Percentiles rank a stretch among this genome's conserved stretches.
These are phyloP conservation scores for Fusarium sp. DNA, from an alignment of 2,329 filamentous ascomycete genomes.

Conservation along the genomic window DNA sequence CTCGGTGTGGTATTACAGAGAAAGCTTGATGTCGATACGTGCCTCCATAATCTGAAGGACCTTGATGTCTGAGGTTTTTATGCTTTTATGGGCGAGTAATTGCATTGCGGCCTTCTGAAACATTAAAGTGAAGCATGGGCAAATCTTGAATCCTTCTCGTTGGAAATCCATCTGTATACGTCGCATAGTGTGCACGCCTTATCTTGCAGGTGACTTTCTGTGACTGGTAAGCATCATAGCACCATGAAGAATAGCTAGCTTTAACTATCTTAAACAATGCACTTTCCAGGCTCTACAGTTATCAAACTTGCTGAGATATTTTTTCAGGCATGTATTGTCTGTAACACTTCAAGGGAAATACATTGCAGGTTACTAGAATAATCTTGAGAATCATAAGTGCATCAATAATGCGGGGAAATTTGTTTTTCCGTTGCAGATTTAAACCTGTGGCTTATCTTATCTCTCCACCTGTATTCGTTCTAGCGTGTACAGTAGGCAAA, in stretches of 20 bases:
- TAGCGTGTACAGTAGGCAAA: background rate
- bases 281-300: background rate
- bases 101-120: background rate
- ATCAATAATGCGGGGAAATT: background rate
- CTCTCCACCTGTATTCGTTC: background rate
- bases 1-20: rapidly evolving
- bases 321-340: background rate
- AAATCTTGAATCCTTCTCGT: rapidly evolving
- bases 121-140: background rate
- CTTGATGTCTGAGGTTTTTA: background rate
- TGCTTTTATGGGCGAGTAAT: background rate
- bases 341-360: background rate
- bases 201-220: background rate
- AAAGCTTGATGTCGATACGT: rapidly evolving
- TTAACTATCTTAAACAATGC: background rate
- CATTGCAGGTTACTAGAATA: rapidly evolving
- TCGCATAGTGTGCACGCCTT: background rate
- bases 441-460: background rate
- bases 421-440: background rate
- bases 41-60: rapidly evolving
- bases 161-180: background rate
- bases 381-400: background rate
- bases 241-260: background rate
- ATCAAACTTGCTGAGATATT: background rate
- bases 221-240: background rate